These are phyloP conservation scores for Septoria linicola DNA, from an alignment of 2,329 filamentous ascomycete species.

Conservation along the genomic window DNA sequence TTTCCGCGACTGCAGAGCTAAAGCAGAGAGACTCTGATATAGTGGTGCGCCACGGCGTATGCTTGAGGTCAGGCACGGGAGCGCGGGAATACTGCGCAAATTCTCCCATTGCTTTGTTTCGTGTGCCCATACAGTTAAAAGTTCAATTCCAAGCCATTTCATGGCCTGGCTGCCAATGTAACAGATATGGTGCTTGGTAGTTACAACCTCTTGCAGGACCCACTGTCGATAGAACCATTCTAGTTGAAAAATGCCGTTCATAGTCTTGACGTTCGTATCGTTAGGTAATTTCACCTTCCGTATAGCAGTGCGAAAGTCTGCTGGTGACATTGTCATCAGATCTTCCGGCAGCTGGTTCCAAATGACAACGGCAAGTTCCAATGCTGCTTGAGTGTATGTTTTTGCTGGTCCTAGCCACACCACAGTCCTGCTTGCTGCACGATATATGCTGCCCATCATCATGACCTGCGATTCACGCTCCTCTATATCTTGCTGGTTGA, in stretches of 20 bases:
- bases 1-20: neutral
- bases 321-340: neutral
- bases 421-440: conserved; percentile 28
- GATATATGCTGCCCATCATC: conserved; percentile 6
- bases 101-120: neutral
- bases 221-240: conserved; percentile 17
- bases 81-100: neutral
- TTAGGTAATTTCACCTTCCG: neutral
- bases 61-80: neutral
- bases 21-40: neutral
- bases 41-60: neutral
- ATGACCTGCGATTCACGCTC: neutral
- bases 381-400: neutral
- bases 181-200: conserved; percentile 14
- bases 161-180: conserved; percentile 14
- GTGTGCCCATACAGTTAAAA: conserved; percentile 4
- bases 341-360: neutral
- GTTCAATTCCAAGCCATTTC: conserved; percentile 9
- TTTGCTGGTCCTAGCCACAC: conserved; percentile 33
- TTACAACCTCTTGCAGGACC: conserved; percentile 17
- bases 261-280: neutral
- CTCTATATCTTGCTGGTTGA: conserved; percentile 4
- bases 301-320: neutral
- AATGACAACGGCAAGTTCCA: neutral
- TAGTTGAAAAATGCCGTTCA: neutral